Evolutionary conservation across 257 asterid species (phyloP).

Genomic region (Nicotiana noctiflora): DNA sequence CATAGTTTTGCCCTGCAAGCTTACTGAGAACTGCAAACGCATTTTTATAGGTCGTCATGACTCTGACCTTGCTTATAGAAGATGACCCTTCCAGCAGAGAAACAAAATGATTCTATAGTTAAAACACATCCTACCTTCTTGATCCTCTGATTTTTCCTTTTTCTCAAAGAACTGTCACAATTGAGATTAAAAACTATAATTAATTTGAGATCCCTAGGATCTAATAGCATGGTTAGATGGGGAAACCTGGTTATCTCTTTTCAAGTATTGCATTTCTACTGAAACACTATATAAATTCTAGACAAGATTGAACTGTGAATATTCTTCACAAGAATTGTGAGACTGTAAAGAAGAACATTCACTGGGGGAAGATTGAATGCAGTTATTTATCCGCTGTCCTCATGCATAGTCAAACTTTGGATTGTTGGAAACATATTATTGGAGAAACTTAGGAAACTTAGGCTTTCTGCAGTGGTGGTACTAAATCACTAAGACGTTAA

Average conservation of each 20-base stretch:
- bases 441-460: background rate
- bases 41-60: background rate
- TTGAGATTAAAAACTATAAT: background rate
- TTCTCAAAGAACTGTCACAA: background rate
- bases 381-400: background rate
- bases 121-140: background rate
- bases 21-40: background rate
- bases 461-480: background rate
- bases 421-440: background rate
- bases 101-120: background rate
- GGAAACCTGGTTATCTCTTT: background rate
- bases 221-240: background rate
- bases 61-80: background rate
- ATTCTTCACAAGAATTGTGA: background rate
- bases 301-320: background rate
- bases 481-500: background rate
- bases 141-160: background rate
- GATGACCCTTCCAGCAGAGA: background rate
- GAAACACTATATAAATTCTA: background rate
- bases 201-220: background rate
- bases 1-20: background rate
- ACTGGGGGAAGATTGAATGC: background rate
- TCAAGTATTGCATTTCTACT: background rate
- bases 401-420: constrained; percentile 1
- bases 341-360: background rate